These are phyloP conservation scores for Aegle marmelos DNA, from an alignment of 345 rosid species.

Conservation along the genomic window DNA sequence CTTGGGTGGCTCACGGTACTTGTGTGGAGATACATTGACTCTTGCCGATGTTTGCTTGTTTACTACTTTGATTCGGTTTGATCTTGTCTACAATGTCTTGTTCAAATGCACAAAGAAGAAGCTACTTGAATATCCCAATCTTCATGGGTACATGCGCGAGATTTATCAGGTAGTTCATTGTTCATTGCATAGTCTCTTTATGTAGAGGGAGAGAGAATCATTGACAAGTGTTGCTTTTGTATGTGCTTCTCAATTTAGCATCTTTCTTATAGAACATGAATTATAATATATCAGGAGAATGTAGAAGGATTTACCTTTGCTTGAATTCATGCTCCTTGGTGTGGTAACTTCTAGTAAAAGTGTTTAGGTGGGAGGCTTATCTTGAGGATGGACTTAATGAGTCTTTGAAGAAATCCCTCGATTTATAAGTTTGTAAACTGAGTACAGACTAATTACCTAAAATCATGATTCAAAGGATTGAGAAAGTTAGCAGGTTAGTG, in stretches of 20 bases:
- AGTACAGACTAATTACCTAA: not conserved
- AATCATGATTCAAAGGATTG: not conserved
- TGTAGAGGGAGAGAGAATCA: not conserved
- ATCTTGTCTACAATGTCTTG: conserved; percentile 65
- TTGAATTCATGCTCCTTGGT: not conserved
- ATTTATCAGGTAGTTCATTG: conserved; percentile 60
- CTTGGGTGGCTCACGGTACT: conserved; percentile 49
- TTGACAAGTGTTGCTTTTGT: not conserved
- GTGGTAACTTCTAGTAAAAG: not conserved
- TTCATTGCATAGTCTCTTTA: not conserved
- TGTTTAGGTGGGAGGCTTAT: not conserved
- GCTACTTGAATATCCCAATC: conserved; percentile 66
- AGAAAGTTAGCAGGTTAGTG: not conserved
- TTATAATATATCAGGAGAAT: not conserved
- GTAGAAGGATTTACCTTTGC: not conserved
- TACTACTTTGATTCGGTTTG: conserved; percentile 82
- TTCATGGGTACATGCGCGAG: conserved; percentile 62
- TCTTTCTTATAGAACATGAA: not conserved
- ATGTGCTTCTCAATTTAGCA: not conserved
- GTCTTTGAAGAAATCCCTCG: not conserved
- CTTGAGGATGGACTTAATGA: not conserved
- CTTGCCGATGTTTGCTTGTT: conserved; percentile 76
- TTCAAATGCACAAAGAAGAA: conserved; percentile 88
- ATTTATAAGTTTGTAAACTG: not conserved
- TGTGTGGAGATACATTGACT: conserved; percentile 69